Conservation (phyloP, 78 protist genomes). For the Dictyostelium purpureum region DNA sequence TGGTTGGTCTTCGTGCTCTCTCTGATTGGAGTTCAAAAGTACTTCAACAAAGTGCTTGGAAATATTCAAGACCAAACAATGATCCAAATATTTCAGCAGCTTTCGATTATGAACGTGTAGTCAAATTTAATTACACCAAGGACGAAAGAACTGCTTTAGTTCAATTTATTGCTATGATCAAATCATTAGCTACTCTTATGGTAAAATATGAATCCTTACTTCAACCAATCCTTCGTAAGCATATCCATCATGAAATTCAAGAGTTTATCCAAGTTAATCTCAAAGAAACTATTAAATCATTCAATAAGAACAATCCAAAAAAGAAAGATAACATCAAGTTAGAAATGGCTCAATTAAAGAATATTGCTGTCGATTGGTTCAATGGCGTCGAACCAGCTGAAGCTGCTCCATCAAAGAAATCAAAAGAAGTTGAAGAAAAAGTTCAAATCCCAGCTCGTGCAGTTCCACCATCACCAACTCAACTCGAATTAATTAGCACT, state of each 20-base stretch:
- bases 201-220: slow-evolving; percentile 31
- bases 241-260: slow-evolving; percentile 82
- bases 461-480: slow-evolving; percentile 81
- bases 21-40: slow-evolving; percentile 77
- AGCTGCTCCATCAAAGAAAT: slow-evolving; percentile 53
- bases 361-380: slow-evolving; percentile 82
- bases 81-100: slow-evolving; percentile 36
- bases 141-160: slow-evolving; percentile 83
- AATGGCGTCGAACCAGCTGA: slow-evolving; percentile 78
- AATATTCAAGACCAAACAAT: slow-evolving; percentile 76
- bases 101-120: slow-evolving; percentile 86
- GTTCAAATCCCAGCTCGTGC: slow-evolving; percentile 56
- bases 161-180: slow-evolving; percentile 88
- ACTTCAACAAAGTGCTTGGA: slow-evolving; percentile 84
- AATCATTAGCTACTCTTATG: slow-evolving; percentile 72
- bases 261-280: slow-evolving; percentile 80
- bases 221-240: slow-evolving; percentile 29
- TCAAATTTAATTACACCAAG: slow-evolving; percentile 86
- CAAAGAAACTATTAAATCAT: slow-evolving; percentile 72
- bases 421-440: slow-evolving; percentile 8
- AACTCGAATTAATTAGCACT: slow-evolving; percentile 57
- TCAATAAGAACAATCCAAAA: slow-evolving; percentile 79
- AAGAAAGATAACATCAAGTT: slow-evolving; percentile 48
- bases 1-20: slow-evolving; percentile 60
- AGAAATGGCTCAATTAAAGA: slow-evolving; percentile 71